phyloP scores from a whole-genome alignment of 169 alveolate species.

The Condylostoma magnum region DNA sequence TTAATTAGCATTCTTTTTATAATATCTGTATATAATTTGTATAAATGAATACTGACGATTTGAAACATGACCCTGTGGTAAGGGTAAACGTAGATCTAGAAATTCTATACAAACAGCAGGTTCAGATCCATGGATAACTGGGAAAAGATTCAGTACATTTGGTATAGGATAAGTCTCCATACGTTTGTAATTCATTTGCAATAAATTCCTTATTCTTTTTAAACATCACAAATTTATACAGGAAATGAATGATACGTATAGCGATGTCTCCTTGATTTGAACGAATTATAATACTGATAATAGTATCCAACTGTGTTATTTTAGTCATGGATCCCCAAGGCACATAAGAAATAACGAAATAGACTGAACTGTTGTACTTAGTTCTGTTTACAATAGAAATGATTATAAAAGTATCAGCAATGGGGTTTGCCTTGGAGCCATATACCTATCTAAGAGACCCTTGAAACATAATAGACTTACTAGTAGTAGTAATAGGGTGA shows the following conservation, averaged over 20 bases:
- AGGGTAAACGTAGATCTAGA: conserved; percentile 15
- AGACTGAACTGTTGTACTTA: neutral
- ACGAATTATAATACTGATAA: conserved; percentile 4
- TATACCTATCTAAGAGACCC: conserved; percentile 69
- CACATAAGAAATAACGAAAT: neutral
- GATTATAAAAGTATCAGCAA: conserved; percentile 31
- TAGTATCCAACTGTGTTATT: conserved; percentile 7
- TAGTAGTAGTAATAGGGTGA: conserved; percentile 52
- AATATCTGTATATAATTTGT: no score
- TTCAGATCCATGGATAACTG: no score
- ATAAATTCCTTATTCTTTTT: no score
- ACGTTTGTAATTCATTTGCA: no score
- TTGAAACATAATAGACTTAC: conserved; percentile 75
- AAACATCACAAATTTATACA: neutral
- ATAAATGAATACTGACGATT: no score
- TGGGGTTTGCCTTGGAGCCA: conserved; percentile 46
- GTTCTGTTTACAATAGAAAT: conserved; percentile 27
- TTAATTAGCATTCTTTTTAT: no score
- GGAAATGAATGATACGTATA: neutral
- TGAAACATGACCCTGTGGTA: neutral
- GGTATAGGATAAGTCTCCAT: no score
- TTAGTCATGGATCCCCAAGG: neutral
- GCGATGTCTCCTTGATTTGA: conserved; percentile 7
- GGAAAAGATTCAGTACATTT: no score
- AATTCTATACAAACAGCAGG: conserved; percentile 12